Evolutionary conservation across 176 grass and related monocot genomes (phyloP).

Genomic region (Puya raimondii): DNA sequence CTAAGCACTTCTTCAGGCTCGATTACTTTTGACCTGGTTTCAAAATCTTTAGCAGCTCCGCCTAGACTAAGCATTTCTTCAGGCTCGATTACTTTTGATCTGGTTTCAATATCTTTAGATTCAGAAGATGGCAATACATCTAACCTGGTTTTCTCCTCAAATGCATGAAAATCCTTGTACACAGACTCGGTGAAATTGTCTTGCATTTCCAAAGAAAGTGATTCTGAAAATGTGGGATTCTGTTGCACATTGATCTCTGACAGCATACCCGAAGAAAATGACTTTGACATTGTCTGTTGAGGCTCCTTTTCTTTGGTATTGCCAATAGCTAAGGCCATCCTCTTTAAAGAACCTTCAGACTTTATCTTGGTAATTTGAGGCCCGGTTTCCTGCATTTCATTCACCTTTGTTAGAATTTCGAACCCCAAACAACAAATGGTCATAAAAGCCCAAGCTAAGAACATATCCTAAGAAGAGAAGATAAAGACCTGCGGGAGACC

Average conservation of each 20-base stretch:
- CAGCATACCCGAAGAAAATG: conserved; percentile 30
- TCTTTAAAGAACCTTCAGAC: conserved; percentile 21
- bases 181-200: not conserved
- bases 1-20: not conserved
- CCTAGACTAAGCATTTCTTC: not conserved
- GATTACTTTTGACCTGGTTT: not conserved
- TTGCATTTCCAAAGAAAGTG: conserved; percentile 4
- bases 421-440: conserved; percentile 1
- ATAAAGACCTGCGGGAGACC: conserved; percentile 22
- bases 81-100: not conserved
- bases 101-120: not conserved
- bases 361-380: conserved; percentile 9
- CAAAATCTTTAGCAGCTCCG: not conserved
- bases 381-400: conserved; percentile 23
- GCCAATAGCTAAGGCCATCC: conserved; percentile 24
- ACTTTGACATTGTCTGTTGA: conserved; percentile 26
- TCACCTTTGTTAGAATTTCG: conserved; percentile 8
- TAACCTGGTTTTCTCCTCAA: not conserved
- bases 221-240: conserved; percentile 9
- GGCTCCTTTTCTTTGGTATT: conserved; percentile 13
- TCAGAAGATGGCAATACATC: not conserved
- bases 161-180: not conserved
- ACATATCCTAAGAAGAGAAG: conserved; percentile 2
- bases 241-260: conserved; percentile 24
- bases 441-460: not conserved